Conservation (phyloP, 192 early-diverging fungal species). For the Coemansia asiatica region DNA sequence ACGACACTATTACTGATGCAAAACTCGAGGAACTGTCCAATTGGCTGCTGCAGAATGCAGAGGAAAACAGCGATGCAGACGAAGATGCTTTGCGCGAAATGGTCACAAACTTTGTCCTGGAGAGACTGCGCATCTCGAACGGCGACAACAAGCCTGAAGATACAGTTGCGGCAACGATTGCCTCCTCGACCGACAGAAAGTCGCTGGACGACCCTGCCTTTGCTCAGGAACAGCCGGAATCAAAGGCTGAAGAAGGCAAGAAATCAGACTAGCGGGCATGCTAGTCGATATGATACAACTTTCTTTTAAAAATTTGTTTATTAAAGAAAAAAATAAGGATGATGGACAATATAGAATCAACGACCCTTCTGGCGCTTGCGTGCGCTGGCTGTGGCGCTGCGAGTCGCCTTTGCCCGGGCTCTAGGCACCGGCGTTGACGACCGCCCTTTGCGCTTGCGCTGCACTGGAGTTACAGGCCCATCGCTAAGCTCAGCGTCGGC, state of each 20-base stretch:
- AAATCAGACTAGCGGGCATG: neutral
- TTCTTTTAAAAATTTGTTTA: neutral
- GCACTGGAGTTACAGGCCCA: constrained; percentile 25
- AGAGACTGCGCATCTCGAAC: constrained; percentile 35
- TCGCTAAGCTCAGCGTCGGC: constrained; percentile 26
- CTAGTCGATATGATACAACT: neutral
- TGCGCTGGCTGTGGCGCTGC: constrained; percentile 22
- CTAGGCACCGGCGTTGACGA: constrained; percentile 46
- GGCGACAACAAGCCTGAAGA: constrained; percentile 25
- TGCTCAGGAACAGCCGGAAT: constrained; percentile 8
- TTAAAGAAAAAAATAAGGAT: constrained; percentile 4
- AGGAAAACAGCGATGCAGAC: constrained; percentile 55
- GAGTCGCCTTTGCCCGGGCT: constrained; percentile 33
- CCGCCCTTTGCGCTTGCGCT: constrained; percentile 27
- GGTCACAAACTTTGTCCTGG: constrained; percentile 55
- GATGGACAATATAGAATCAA: neutral
- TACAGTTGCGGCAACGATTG: constrained; percentile 38
- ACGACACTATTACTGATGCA: constrained; percentile 37
- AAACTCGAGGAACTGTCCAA: constrained; percentile 58
- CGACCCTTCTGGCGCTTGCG: constrained; percentile 34
- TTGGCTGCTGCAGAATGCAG: constrained; percentile 59
- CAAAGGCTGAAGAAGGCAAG: neutral
- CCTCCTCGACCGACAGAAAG: constrained; percentile 31
- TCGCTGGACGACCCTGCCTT: constrained; percentile 29
- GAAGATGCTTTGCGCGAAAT: constrained; percentile 63